A percentile compares a stretch with the other conserved stretches of the same genome.
Conservation (phyloP, 108 stramenopile species). For the Pseudonitzschia multistriata region DNA sequence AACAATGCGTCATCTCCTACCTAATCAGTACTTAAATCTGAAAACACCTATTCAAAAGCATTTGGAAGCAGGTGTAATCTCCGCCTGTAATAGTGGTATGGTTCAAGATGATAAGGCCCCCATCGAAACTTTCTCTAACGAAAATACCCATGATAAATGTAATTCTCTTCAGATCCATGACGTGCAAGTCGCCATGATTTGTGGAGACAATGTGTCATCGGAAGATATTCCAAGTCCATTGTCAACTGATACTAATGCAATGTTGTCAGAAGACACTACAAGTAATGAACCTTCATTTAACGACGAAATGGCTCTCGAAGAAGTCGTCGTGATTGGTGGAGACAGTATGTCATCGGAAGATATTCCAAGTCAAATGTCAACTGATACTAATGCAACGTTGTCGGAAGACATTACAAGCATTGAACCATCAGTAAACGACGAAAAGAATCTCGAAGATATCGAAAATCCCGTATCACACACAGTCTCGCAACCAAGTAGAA, state of each 20-base stretch:
- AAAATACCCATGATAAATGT: neutral
- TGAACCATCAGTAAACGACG: too few species aligned
- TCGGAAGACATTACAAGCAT: too few species aligned
- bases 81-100: neutral
- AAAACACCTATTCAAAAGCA: neutral
- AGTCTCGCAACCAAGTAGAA: neutral
- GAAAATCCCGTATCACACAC: too few species aligned
- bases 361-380: too few species aligned
- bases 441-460: too few species aligned
- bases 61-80: neutral
- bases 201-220: neutral
- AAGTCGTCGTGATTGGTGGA: too few species aligned
- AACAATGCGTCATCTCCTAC: neutral
- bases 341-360: too few species aligned
- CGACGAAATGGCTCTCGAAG: too few species aligned
- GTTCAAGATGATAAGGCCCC: neutral
- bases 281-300: too few species aligned
- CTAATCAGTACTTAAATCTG: neutral
- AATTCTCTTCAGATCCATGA: neutral
- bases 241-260: neutral
- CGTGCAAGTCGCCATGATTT: neutral
- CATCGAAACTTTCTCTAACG: neutral
- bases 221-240: neutral
- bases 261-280: too few species aligned
- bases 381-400: too few species aligned